Evolutionary conservation across 163 green algal genomes (phyloP).

Genomic region (Scenedesmus sp.): DNA sequence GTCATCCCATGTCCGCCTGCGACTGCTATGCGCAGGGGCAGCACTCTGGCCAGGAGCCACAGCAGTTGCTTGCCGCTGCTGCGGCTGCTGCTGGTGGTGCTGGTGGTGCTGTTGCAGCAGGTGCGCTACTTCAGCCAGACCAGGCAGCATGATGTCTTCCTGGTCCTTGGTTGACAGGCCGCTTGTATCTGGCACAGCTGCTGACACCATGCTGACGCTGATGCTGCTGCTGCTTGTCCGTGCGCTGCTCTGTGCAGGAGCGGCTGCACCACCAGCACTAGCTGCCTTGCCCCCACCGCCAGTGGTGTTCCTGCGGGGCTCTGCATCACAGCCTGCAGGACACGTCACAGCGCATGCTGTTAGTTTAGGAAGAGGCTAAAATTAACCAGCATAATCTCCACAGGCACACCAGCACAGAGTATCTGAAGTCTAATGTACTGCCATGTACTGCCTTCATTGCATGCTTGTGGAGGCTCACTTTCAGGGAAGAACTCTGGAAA

Average conservation of each 20-base stretch:
- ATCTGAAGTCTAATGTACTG: background rate
- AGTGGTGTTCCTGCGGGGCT: background rate
- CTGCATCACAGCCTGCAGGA: background rate
- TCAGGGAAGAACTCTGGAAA: conserved; percentile 6
- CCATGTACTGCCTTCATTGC: background rate
- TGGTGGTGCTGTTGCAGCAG: background rate
- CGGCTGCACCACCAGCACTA: background rate
- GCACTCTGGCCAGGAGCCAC: background rate
- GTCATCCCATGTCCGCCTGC: conserved; percentile 8
- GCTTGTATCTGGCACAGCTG: background rate
- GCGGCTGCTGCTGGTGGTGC: conserved; percentile 8
- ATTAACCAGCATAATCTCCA: background rate
- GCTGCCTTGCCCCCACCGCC: background rate
- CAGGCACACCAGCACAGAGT: background rate
- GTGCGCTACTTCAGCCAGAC: background rate
- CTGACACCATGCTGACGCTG: background rate
- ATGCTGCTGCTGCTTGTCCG: conserved; percentile 19
- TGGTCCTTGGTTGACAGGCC: background rate
- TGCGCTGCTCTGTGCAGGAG: background rate
- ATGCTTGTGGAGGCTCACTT: background rate
- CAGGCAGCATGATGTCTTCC: background rate
- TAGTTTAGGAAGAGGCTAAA: background rate
- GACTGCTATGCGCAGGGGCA: background rate
- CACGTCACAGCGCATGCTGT: background rate
- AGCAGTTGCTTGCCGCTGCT: background rate